Conservation (phyloP, 345 rosid genomes). For the Gossypium herbaceum region DNA sequence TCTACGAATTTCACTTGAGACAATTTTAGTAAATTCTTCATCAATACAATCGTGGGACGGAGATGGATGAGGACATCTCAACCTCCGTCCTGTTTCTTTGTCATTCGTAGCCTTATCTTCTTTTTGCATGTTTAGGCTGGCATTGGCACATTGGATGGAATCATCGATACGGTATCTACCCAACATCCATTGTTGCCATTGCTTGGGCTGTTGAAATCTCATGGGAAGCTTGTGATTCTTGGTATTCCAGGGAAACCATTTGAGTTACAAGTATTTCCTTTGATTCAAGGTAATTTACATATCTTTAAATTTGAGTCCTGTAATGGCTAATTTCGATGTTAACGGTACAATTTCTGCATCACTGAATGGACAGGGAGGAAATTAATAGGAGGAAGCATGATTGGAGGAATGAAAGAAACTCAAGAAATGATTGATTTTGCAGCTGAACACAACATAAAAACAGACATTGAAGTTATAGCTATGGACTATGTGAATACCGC, state of each 20-base stretch:
- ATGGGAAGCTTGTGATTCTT: conserved; percentile 34
- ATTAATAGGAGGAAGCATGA: neutral
- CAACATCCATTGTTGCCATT: conserved; percentile 27
- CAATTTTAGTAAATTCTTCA: too few species aligned
- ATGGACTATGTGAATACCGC: conserved; percentile 1
- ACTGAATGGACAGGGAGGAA: neutral
- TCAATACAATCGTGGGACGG: too few species aligned
- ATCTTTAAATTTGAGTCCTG: neutral
- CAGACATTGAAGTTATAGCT: neutral
- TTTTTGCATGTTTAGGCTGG: conserved; percentile 21
- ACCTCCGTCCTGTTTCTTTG: too few species aligned
- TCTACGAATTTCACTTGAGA: too few species aligned
- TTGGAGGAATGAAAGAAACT: neutral
- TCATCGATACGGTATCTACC: conserved; percentile 33
- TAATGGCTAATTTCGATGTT: neutral
- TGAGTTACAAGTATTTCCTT: conserved; percentile 26
- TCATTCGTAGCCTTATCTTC: too few species aligned
- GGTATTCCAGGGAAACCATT: conserved; percentile 37
- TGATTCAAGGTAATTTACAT: conserved; percentile 7
- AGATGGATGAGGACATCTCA: too few species aligned
- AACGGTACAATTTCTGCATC: neutral
- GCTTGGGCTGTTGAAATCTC: conserved; percentile 27
- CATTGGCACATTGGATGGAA: conserved; percentile 35
- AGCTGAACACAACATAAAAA: neutral
- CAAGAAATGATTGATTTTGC: neutral